Evolutionary conservation across 2,329 filamentous ascomycete genomes (phyloP).

Genomic region (Elsinoe perseae): DNA sequence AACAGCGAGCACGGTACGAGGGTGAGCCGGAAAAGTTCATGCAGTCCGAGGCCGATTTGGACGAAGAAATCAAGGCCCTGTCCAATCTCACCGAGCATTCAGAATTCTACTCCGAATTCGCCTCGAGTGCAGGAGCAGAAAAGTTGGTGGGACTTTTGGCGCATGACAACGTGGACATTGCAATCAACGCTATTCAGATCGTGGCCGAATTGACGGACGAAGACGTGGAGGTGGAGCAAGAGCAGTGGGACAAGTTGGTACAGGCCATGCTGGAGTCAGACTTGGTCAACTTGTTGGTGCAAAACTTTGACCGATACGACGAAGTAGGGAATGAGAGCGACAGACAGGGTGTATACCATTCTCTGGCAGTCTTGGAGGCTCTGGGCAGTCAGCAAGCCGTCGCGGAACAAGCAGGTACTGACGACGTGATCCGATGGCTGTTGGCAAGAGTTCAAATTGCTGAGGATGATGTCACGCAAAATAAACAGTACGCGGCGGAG

Average conservation of each 20-base stretch:
- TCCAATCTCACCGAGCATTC: slow-evolving; percentile 83
- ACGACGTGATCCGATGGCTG: slow-evolving; percentile 70
- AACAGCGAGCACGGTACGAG: slow-evolving; percentile 79
- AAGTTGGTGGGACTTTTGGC: slow-evolving; percentile 75
- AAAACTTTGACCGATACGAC: slow-evolving; percentile 71
- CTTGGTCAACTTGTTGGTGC: slow-evolving; percentile 63
- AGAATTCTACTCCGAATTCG: slow-evolving; percentile 73
- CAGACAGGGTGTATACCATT: slow-evolving; percentile 77
- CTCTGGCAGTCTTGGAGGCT: slow-evolving; percentile 74
- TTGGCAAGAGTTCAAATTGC: slow-evolving; percentile 61
- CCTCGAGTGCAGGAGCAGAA: slow-evolving; percentile 57
- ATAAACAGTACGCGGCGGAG: slow-evolving; percentile 92
- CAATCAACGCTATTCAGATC: slow-evolving; percentile 83
- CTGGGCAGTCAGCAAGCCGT: slow-evolving; percentile 63
- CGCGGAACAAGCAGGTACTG: slow-evolving; percentile 63
- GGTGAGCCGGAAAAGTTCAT: slow-evolving; percentile 74
- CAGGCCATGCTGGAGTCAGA: slow-evolving; percentile 56
- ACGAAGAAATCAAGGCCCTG: slow-evolving; percentile 76
- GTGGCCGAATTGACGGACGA: slow-evolving; percentile 89
- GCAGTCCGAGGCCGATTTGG: slow-evolving; percentile 77
- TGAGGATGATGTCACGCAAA: slow-evolving; percentile 68
- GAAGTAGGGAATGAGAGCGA: slow-evolving; percentile 63
- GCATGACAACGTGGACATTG: slow-evolving; percentile 95
- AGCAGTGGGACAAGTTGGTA: slow-evolving; percentile 72
- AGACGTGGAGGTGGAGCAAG: slow-evolving; percentile 72